Percentiles rank a stretch among this genome's conserved stretches.
Conservation (phyloP, 2,329 filamentous ascomycete genomes). For the Pseudogymnoascus sp. region DNA sequence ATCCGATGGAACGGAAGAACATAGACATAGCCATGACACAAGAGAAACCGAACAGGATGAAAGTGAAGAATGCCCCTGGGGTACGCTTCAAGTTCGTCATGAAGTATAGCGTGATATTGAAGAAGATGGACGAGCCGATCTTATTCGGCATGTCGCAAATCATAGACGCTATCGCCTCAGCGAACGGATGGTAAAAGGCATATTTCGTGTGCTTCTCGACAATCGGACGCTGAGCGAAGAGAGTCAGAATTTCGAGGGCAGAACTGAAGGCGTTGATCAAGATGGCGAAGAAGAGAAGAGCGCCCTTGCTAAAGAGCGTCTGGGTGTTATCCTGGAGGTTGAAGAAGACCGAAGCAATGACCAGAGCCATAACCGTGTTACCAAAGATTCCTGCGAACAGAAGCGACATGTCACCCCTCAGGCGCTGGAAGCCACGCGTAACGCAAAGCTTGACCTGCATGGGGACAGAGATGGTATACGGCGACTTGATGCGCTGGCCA, state of each 20-base stretch:
- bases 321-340: constrained; percentile 44
- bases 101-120: constrained; percentile 79
- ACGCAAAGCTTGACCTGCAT: constrained; percentile 75
- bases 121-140: constrained; percentile 60
- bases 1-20: constrained; percentile 74
- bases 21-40: constrained; percentile 56
- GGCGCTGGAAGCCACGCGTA: constrained; percentile 68
- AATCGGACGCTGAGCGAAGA: constrained; percentile 83
- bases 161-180: constrained; percentile 85
- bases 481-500: constrained; percentile 56
- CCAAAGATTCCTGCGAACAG: constrained; percentile 40
- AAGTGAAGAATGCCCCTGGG: constrained; percentile 76
- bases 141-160: constrained; percentile 80
- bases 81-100: constrained; percentile 63
- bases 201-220: constrained; percentile 86
- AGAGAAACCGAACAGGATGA: constrained; percentile 33
- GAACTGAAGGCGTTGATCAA: constrained; percentile 57
- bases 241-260: constrained; percentile 63
- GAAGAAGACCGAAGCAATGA: constrained; percentile 58
- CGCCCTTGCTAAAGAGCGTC: constrained; percentile 55
- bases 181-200: constrained; percentile 80
- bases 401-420: constrained; percentile 66
- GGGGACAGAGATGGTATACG: constrained; percentile 69
- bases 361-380: constrained; percentile 44
- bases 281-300: constrained; percentile 59